phyloP scores from a whole-genome alignment of 495 filamentous ascomycete genomes.

The Aspergillus affinis region DNA sequence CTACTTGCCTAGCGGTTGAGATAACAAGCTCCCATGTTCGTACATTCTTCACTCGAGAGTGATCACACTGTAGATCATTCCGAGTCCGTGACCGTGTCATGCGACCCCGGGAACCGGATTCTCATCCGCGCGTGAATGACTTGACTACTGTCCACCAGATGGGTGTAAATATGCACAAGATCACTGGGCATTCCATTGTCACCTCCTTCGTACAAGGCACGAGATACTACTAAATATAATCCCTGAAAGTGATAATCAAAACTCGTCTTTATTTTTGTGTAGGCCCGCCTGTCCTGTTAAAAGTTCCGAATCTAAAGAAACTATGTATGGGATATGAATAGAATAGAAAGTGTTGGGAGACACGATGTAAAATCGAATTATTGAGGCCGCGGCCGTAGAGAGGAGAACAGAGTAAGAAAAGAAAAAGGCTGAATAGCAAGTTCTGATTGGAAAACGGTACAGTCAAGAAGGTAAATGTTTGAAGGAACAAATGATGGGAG shows the following conservation, averaged over 20 bases:
- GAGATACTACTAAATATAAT: not conserved
- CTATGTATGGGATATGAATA: conserved; percentile 12
- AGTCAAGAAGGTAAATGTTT: not conserved
- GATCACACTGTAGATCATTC: too few relatives aligned
- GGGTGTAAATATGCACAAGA: not conserved
- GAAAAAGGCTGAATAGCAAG: conserved; percentile 16
- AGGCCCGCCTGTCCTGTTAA: not conserved
- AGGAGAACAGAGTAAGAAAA: conserved; percentile 21
- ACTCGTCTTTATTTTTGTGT: not conserved
- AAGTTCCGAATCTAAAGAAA: not conserved
- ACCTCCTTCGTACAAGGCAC: not conserved
- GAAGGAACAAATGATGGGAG: conserved; percentile 5
- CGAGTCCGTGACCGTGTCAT: not conserved
- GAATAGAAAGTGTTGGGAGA: conserved; percentile 8
- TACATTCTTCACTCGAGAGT: not conserved
- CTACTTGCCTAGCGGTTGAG: not conserved
- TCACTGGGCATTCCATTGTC: not conserved
- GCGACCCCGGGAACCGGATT: not conserved
- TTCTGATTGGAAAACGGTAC: conserved; percentile 11
- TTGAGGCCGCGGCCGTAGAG: conserved; percentile 2
- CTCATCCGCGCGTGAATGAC: not conserved
- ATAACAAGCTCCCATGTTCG: not conserved
- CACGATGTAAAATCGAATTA: conserved; percentile 8
- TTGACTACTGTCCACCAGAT: not conserved
- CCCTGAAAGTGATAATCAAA: not conserved